phyloP scores from a whole-genome alignment of 2,329 filamentous ascomycete genomes.

The Rhynchosporium graminicola region DNA sequence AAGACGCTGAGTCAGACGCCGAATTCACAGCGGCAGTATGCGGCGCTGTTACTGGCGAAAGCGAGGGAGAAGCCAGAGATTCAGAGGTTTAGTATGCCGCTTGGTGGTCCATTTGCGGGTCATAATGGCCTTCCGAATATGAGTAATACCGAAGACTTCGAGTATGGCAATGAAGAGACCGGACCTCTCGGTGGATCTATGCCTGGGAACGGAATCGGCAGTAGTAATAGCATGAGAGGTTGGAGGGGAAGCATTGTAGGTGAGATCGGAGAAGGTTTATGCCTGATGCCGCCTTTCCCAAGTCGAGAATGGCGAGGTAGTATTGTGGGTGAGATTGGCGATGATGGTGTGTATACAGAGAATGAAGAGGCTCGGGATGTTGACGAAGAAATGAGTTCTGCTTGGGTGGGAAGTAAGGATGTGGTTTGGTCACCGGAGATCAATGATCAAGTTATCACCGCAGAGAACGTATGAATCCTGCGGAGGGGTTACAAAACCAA shows the following conservation, averaged over 20 bases:
- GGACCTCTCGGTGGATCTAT: not conserved
- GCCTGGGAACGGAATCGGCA: not conserved
- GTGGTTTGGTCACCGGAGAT: not conserved
- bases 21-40: slow-evolving; percentile 47
- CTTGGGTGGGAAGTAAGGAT: not conserved
- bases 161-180: not conserved
- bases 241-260: slow-evolving; percentile 36
- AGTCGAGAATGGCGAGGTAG: slow-evolving; percentile 18
- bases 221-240: not conserved
- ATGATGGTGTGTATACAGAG: slow-evolving; percentile 3
- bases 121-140: not conserved
- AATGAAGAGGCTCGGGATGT: not conserved
- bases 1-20: slow-evolving; percentile 48
- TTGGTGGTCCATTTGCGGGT: slow-evolving; percentile 5
- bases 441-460: too few relatives aligned
- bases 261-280: slow-evolving; percentile 27
- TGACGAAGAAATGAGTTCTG: not conserved
- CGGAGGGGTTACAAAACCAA: too few relatives aligned
- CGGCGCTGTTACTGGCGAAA: slow-evolving; percentile 46
- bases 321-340: slow-evolving; percentile 16
- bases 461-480: too few relatives aligned
- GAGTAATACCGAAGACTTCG: not conserved
- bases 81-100: slow-evolving; percentile 28
- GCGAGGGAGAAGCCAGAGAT: slow-evolving; percentile 45
- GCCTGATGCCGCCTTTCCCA: not conserved